Percentiles rank a stretch among this genome's conserved stretches.
Conservation (phyloP, 768 basidiomycete genomes). For the Xerocomellus amylosporus region DNA sequence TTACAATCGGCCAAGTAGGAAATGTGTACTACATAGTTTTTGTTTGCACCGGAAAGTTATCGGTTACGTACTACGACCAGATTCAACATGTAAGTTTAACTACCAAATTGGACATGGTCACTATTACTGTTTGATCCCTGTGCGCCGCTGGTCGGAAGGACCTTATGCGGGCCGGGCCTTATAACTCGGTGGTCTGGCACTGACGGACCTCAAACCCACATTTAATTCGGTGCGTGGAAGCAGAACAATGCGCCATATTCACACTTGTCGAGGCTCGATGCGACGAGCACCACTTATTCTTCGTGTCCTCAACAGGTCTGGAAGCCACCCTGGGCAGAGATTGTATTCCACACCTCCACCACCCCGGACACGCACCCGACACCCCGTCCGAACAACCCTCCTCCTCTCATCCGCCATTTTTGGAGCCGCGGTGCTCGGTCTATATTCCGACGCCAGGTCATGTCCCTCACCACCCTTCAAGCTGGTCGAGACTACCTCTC, state of each 20-base stretch:
- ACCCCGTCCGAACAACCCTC: slow-evolving; percentile 9
- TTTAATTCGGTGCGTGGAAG: neutral
- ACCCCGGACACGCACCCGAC: slow-evolving; percentile 1
- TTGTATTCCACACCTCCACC: slow-evolving; percentile 4
- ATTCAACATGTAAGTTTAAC: neutral
- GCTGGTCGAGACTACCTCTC: neutral
- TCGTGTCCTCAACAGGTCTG: neutral
- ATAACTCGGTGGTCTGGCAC: neutral
- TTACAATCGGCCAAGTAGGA: neutral
- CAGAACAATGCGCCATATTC: neutral
- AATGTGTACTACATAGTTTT: neutral
- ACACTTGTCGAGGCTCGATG: neutral
- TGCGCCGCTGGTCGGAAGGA: slow-evolving; percentile 12
- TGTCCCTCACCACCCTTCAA: slow-evolving; percentile 23
- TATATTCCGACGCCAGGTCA: slow-evolving; percentile 28
- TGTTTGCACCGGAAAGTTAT: too few relatives aligned
- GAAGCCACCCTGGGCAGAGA: neutral
- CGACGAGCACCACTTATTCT: slow-evolving; percentile 8
- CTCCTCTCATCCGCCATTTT: slow-evolving; percentile 20
- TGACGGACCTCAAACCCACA: neutral
- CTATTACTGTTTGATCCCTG: neutral
- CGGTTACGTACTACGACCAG: too few relatives aligned
- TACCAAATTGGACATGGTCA: neutral
- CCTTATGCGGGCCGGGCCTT: neutral
- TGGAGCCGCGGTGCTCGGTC: slow-evolving; percentile 12